phyloP scores from a whole-genome alignment of 163 green algal genomes.

The Chlamydomonas reinhardtii region DNA sequence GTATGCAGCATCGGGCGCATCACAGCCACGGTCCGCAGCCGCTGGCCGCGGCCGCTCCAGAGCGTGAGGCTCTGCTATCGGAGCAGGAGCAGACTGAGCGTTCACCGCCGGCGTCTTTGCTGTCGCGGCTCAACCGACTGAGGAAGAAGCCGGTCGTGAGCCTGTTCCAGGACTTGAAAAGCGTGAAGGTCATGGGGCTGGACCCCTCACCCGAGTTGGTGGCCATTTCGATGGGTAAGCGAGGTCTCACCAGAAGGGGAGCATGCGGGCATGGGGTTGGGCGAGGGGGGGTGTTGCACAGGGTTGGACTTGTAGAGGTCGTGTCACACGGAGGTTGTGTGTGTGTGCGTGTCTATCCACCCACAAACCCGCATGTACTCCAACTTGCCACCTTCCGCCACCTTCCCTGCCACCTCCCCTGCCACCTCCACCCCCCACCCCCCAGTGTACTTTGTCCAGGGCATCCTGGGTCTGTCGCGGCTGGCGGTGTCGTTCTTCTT shows the following conservation, averaged over 20 bases:
- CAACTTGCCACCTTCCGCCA: not conserved
- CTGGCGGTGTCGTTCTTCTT: conserved; percentile 94
- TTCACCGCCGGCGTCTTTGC: not conserved
- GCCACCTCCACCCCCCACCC: no score
- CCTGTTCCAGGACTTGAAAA: not conserved
- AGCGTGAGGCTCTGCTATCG: not conserved
- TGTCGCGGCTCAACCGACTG: conserved; percentile 50
- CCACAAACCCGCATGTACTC: no score
- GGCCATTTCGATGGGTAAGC: conserved; percentile 85
- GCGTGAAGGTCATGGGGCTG: conserved; percentile 59
- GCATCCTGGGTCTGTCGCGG: conserved; percentile 90
- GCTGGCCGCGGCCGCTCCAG: not conserved
- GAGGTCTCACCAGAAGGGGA: no score
- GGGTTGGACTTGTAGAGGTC: no score
- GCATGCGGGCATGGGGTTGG: no score
- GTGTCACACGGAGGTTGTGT: no score
- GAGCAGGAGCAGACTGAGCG: no score
- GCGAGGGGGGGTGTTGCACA: no score
- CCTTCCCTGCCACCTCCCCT: not conserved
- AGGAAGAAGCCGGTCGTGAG: conserved; percentile 41
- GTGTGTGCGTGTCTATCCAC: no score
- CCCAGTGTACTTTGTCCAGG: conserved; percentile 93
- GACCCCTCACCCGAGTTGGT: conserved; percentile 84
- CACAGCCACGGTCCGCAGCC: not conserved
- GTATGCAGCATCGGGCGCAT: no score